Conservation (phyloP, 2,329 filamentous ascomycete species). For the Fusarium tanahbumbuense region DNA sequence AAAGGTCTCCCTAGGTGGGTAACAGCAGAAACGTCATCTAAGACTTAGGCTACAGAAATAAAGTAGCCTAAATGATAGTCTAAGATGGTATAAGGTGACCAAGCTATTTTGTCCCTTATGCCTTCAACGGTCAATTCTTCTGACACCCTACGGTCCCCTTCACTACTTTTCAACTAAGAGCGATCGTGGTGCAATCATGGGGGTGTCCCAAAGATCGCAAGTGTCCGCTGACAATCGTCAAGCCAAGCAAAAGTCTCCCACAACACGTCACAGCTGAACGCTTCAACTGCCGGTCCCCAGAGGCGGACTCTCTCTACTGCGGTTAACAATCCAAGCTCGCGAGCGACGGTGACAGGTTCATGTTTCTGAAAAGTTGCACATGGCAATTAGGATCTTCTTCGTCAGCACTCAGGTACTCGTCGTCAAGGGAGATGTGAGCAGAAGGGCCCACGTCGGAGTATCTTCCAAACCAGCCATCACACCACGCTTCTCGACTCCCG, state of each 20-base stretch:
- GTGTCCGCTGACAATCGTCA: neutral
- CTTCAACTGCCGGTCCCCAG: neutral
- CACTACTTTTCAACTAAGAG: neutral
- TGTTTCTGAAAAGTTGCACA: too few species aligned
- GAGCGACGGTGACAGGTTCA: neutral
- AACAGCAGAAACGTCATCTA: too few species aligned
- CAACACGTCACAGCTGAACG: neutral
- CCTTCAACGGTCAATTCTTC: too few species aligned
- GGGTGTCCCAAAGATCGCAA: neutral
- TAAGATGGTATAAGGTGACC: too few species aligned
- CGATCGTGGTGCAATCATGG: neutral
- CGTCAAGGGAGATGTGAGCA: neutral
- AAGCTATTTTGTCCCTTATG: too few species aligned
- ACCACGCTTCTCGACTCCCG: neutral
- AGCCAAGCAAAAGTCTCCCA: neutral
- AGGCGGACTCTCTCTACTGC: neutral
- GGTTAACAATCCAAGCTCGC: neutral
- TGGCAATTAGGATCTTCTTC: neutral
- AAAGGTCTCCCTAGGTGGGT: neutral
- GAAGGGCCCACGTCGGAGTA: neutral
- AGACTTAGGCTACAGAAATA: too few species aligned
- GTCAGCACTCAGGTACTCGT: neutral
- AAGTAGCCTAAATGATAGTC: too few species aligned
- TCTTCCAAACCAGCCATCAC: constrained; percentile 10
- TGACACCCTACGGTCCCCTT: too few species aligned